Evolutionary conservation across 2,329 filamentous ascomycete genomes (phyloP).

Genomic region (Colletotrichum spinosum): DNA sequence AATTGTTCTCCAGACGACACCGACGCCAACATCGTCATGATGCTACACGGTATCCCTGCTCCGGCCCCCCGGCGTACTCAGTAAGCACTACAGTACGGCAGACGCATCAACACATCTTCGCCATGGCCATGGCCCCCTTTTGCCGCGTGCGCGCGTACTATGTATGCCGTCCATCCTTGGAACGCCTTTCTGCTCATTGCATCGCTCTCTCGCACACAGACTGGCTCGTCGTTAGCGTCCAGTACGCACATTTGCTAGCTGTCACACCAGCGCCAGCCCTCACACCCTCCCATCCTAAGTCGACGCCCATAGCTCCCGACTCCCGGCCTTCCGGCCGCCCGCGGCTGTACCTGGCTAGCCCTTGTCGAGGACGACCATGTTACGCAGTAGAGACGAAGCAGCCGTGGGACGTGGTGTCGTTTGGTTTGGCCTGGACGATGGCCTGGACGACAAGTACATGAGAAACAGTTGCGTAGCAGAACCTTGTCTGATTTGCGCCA

Average conservation of each 20-base stretch:
- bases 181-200: too few relatives aligned
- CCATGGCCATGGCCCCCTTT: conserved; percentile 18
- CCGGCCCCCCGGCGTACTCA: conserved; percentile 25
- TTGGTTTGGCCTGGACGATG: not conserved
- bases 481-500: conserved; percentile 1
- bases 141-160: conserved; percentile 16
- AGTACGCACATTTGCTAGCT: too few relatives aligned
- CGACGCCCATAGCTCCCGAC: conserved; percentile 21
- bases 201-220: too few relatives aligned
- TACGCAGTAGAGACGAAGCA: not conserved
- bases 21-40: too few relatives aligned
- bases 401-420: too few relatives aligned
- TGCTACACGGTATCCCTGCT: conserved; percentile 15
- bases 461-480: not conserved
- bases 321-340: conserved; percentile 30
- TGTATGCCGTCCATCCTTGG: too few relatives aligned
- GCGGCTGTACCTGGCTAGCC: conserved; percentile 21
- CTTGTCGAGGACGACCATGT: not conserved
- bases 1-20: not conserved
- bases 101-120: conserved; percentile 7
- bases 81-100: not conserved
- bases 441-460: too few relatives aligned
- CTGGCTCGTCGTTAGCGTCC: too few relatives aligned
- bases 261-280: not conserved
- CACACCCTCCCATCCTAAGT: not conserved